Percentiles rank a stretch among this genome's conserved stretches.
Conservation (phyloP, 306 rosid genomes). For the Cotoneaster glaucophyllus region DNA sequence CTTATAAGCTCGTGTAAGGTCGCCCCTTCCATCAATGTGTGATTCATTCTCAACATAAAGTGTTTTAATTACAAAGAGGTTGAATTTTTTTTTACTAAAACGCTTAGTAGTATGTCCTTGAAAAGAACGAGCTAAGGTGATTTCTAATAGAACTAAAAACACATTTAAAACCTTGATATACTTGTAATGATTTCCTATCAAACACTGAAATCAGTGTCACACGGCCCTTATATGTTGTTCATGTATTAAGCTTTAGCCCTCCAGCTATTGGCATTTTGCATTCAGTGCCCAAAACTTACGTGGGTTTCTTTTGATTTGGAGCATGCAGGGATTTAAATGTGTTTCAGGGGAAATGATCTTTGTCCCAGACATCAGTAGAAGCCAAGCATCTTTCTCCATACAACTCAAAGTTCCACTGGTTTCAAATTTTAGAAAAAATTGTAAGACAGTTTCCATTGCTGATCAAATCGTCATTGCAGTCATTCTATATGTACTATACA, state of each 20-base stretch:
- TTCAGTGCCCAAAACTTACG: background rate
- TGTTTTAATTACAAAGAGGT: background rate
- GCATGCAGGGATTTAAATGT: constrained; percentile 36
- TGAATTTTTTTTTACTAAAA: too few species aligned
- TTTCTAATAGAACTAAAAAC: background rate
- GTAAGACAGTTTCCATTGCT: constrained; percentile 34
- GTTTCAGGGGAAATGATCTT: constrained; percentile 51
- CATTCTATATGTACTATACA: constrained; percentile 36
- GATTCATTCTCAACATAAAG: background rate
- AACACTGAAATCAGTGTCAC: too few species aligned
- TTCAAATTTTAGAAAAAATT: constrained; percentile 18
- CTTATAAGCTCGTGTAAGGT: too few species aligned
- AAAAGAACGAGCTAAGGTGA: background rate
- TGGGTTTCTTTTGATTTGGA: constrained; percentile 28
- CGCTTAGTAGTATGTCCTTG: background rate
- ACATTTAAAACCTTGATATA: too few species aligned
- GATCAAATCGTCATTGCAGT: constrained; percentile 56
- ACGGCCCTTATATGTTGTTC: background rate
- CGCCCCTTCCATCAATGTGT: too few species aligned
- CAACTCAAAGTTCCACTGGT: constrained; percentile 39
- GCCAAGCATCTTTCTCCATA: constrained; percentile 42
- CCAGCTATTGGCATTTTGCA: too few species aligned
- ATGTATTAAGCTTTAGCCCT: too few species aligned
- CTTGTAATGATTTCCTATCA: too few species aligned
- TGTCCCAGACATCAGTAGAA: constrained; percentile 33